Percentiles rank a stretch among this genome's conserved stretches.
phyloP scores from a whole-genome alignment of 2,329 filamentous ascomycete genomes.

The Salinomyces thailandicus region DNA sequence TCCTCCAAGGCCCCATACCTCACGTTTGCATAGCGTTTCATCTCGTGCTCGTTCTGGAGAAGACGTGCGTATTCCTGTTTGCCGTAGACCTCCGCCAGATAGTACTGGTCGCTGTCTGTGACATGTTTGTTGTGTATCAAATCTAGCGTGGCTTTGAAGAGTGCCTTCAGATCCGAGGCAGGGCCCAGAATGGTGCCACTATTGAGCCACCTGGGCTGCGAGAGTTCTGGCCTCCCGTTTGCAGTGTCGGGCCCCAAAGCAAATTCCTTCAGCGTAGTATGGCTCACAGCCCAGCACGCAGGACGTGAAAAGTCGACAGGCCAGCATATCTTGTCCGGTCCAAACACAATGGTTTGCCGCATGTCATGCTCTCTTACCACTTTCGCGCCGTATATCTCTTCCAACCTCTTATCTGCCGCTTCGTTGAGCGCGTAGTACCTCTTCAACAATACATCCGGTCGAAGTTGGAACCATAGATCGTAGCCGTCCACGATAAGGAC shows the following conservation, averaged over 20 bases:
- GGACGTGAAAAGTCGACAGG: constrained; percentile 20
- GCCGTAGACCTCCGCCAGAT: constrained; percentile 43
- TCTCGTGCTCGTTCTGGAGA: constrained; percentile 22
- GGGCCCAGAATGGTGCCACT: constrained; percentile 37
- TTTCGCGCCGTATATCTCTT: constrained; percentile 20
- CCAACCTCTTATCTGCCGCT: constrained; percentile 39
- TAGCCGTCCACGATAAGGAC: constrained; percentile 54
- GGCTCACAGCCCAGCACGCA: constrained; percentile 24
- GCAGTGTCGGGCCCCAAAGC: constrained; percentile 40
- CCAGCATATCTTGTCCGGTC: constrained; percentile 26
- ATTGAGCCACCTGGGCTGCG: constrained; percentile 38
- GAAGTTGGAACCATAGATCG: constrained; percentile 56
- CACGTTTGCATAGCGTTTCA: constrained; percentile 3
- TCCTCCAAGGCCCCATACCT: constrained; percentile 4
- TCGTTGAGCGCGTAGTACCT: constrained; percentile 48
- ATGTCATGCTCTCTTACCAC: constrained; percentile 14
- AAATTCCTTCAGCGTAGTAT: constrained; percentile 22
- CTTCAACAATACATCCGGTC: constrained; percentile 45
- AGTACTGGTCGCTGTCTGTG: constrained; percentile 31
- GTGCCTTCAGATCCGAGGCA: constrained; percentile 14
- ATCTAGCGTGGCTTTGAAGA: constrained; percentile 35
- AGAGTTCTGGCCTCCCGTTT: constrained; percentile 1
- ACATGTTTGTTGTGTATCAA: constrained; percentile 28
- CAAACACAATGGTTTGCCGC: constrained; percentile 23
- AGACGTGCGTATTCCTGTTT: constrained; percentile 44